phyloP scores from a whole-genome alignment of 805 yeast genomes.

The Hemisphaericaspora nanyangensis region DNA sequence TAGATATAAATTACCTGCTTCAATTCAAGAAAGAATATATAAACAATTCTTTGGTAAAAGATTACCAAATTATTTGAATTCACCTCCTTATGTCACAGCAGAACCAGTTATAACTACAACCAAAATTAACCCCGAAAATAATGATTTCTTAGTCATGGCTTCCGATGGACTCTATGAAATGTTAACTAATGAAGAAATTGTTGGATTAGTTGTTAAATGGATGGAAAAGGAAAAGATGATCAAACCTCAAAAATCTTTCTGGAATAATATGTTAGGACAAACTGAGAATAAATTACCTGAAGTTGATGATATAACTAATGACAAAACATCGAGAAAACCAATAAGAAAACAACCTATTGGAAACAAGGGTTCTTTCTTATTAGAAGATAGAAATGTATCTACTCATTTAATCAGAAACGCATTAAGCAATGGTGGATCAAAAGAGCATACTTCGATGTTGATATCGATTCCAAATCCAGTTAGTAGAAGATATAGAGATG shows the following conservation, averaged over 20 bases:
- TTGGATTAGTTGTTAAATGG: slow-evolving; percentile 91
- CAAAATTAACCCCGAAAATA: slow-evolving; percentile 61
- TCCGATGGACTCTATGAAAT: slow-evolving; percentile 93
- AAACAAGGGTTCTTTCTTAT: slow-evolving; percentile 39
- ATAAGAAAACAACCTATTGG: slow-evolving; percentile 22
- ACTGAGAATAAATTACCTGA: slow-evolving; percentile 53
- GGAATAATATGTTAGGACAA: slow-evolving; percentile 38
- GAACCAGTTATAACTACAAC: slow-evolving; percentile 89
- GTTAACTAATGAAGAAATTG: slow-evolving; percentile 88
- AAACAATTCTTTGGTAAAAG: slow-evolving; percentile 77
- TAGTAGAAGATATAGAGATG: slow-evolving; percentile 91
- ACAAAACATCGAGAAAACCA: slow-evolving; percentile 66
- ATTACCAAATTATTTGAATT: slow-evolving; percentile 66
- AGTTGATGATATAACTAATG: slow-evolving; percentile 59
- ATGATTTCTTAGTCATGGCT: slow-evolving; percentile 87
- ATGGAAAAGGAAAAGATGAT: slow-evolving; percentile 69
- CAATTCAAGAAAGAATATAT: slow-evolving; percentile 70
- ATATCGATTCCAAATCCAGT: slow-evolving; percentile 89
- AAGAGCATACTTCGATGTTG: slow-evolving; percentile 83
- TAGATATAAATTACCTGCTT: slow-evolving; percentile 78
- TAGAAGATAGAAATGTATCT: slow-evolving; percentile 85
- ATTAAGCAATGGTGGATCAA: slow-evolving; percentile 76
- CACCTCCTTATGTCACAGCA: slow-evolving; percentile 98
- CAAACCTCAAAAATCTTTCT: slow-evolving; percentile 46
- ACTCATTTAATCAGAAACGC: slow-evolving; percentile 95